Percentiles rank a stretch among this genome's conserved stretches.
These are phyloP conservation scores for Metschnikowia orientalis DNA, from an alignment of 805 yeast species.

Conservation along the genomic window DNA sequence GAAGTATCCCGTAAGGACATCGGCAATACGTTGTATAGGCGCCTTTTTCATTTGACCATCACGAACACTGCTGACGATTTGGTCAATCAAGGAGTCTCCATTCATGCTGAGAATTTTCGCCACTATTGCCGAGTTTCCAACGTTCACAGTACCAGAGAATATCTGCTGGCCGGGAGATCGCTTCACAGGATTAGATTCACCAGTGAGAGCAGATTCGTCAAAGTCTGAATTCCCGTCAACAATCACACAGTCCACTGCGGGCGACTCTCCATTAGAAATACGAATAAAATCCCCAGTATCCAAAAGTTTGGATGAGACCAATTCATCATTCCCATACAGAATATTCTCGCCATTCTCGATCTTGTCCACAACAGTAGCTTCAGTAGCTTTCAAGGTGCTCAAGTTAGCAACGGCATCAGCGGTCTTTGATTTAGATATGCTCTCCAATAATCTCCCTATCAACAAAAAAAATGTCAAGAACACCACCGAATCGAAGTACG, in stretches of 20 bases:
- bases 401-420: conserved; percentile 59
- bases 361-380: conserved; percentile 38
- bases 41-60: conserved; percentile 71
- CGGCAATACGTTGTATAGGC: conserved; percentile 70
- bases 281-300: conserved; percentile 51
- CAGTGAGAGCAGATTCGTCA: conserved; percentile 61
- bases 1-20: conserved; percentile 61
- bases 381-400: conserved; percentile 46
- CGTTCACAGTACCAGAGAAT: conserved; percentile 68
- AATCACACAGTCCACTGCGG: conserved; percentile 54
- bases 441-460: conserved; percentile 66
- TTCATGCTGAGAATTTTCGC: conserved; percentile 56
- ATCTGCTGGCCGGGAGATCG: conserved; percentile 60
- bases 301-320: conserved; percentile 39
- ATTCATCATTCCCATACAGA: conserved; percentile 24
- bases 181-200: conserved; percentile 57
- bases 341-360: conserved; percentile 9
- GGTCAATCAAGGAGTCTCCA: conserved; percentile 64
- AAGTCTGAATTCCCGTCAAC: conserved; percentile 45
- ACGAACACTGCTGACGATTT: conserved; percentile 64
- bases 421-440: conserved; percentile 62
- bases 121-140: conserved; percentile 50
- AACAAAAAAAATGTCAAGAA: conserved; percentile 68
- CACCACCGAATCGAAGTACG: conserved; percentile 76
- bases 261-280: conserved; percentile 53